These are phyloP conservation scores for Phaffia australis DNA, from an alignment of 768 basidiomycete species.

Conservation along the genomic window DNA sequence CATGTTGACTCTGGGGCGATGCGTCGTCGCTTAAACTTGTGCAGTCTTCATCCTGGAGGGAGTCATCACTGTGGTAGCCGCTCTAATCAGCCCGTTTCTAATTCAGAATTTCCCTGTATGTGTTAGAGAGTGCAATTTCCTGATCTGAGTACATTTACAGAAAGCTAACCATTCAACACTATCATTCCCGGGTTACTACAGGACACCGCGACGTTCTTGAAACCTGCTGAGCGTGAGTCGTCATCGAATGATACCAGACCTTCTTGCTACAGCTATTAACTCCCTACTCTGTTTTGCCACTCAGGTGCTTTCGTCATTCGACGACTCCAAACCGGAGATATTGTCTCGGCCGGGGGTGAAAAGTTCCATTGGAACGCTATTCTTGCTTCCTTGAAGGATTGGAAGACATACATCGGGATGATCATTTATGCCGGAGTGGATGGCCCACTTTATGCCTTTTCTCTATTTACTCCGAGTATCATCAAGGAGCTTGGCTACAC, in stretches of 20 bases:
- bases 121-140: too few species aligned
- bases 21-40: slow-evolving; percentile 29
- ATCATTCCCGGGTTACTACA: neutral
- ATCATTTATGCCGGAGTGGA: slow-evolving; percentile 37
- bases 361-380: slow-evolving; percentile 51
- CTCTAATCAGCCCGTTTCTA: slow-evolving; percentile 57
- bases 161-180: neutral
- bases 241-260: slow-evolving; percentile 60
- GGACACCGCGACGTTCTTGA: slow-evolving; percentile 7
- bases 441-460: slow-evolving; percentile 64
- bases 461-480: slow-evolving; percentile 67
- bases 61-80: slow-evolving; percentile 56
- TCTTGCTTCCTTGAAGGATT: slow-evolving; percentile 51
- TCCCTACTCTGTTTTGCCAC: slow-evolving; percentile 27
- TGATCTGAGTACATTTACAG: neutral
- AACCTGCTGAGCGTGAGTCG: slow-evolving; percentile 43
- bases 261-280: slow-evolving; percentile 4
- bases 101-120: slow-evolving; percentile 64
- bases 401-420: slow-evolving; percentile 63
- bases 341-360: slow-evolving; percentile 65
- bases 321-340: slow-evolving; percentile 55
- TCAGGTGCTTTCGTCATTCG: slow-evolving; percentile 48
- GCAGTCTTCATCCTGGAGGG: slow-evolving; percentile 71
- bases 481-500: slow-evolving; percentile 51
- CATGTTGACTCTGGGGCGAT: too few species aligned